phyloP scores from a whole-genome alignment of 2,329 filamentous ascomycete genomes.

The Aureobasidium sp. region DNA sequence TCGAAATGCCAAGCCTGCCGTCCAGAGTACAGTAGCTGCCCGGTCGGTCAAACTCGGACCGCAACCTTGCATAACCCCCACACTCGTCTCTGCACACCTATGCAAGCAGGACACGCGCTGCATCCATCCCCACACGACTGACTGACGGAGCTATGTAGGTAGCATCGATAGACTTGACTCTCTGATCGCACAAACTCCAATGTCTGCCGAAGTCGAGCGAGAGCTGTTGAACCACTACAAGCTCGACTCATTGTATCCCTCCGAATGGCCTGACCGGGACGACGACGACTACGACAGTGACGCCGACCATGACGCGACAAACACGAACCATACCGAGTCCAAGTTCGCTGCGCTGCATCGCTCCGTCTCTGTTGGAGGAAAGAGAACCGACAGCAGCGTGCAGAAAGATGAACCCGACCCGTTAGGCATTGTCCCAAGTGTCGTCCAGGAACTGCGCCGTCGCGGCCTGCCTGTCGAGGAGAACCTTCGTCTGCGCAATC shows the following conservation, averaged over 20 bases:
- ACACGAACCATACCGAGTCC: conserved; percentile 43
- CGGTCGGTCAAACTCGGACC: neutral
- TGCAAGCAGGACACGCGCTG: neutral
- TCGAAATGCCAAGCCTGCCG: neutral
- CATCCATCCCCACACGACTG: neutral
- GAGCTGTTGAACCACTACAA: conserved; percentile 85
- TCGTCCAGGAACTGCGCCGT: conserved; percentile 69
- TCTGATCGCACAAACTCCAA: conserved; percentile 15
- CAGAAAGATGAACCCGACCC: conserved; percentile 91
- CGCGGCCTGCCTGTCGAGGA: conserved; percentile 76
- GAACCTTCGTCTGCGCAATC: conserved; percentile 63
- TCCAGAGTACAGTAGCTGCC: neutral
- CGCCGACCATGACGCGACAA: conserved; percentile 25
- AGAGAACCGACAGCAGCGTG: conserved; percentile 65
- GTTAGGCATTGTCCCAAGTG: conserved; percentile 77
- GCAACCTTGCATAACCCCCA: neutral
- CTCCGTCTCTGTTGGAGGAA: conserved; percentile 53
- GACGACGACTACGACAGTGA: conserved; percentile 68
- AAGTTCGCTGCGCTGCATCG: conserved; percentile 79
- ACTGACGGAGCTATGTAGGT: neutral
- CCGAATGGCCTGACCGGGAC: conserved; percentile 78
- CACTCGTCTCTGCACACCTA: neutral
- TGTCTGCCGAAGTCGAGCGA: conserved; percentile 62
- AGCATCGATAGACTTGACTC: neutral
- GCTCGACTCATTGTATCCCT: conserved; percentile 67